These are phyloP conservation scores for Russula ochroleuca DNA, from an alignment of 768 basidiomycete species.

Conservation along the genomic window DNA sequence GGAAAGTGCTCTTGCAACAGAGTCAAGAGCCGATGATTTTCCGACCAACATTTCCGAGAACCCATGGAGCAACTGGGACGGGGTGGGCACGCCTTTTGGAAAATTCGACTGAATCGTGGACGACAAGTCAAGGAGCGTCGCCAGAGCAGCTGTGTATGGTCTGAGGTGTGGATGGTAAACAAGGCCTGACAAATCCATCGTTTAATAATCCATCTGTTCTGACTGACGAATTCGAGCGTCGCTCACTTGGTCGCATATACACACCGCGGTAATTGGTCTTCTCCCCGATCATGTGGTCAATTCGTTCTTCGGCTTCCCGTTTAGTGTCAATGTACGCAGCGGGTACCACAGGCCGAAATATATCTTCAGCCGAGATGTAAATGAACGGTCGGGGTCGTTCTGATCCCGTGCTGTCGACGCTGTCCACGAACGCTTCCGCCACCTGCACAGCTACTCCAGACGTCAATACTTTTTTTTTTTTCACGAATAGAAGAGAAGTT, in stretches of 20 bases:
- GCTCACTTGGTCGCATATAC: constrained; percentile 86
- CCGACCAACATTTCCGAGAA: constrained; percentile 37
- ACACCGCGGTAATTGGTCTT: constrained; percentile 58
- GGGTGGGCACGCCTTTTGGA: constrained; percentile 56
- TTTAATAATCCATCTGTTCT: background rate
- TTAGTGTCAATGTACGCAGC: constrained; percentile 90
- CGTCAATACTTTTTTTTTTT: background rate
- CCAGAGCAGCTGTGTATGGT: constrained; percentile 83
- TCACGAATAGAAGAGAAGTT: background rate
- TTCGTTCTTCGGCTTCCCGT: constrained; percentile 76
- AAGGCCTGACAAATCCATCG: constrained; percentile 51
- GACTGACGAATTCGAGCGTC: constrained; percentile 10
- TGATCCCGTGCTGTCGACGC: constrained; percentile 34
- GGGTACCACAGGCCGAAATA: constrained; percentile 83
- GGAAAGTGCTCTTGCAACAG: constrained; percentile 73
- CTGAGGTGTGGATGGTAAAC: constrained; percentile 95
- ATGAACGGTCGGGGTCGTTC: constrained; percentile 62
- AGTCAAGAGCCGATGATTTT: constrained; percentile 49
- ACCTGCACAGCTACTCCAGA: constrained; percentile 57
- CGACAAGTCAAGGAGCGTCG: constrained; percentile 78
- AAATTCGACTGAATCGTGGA: constrained; percentile 61
- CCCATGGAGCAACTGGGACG: constrained; percentile 56
- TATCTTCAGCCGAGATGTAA: constrained; percentile 93
- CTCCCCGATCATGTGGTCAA: constrained; percentile 49
- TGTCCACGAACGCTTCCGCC: constrained; percentile 67